Conservation (phyloP, 208 protist genomes). For the Leishmania major region DNA sequence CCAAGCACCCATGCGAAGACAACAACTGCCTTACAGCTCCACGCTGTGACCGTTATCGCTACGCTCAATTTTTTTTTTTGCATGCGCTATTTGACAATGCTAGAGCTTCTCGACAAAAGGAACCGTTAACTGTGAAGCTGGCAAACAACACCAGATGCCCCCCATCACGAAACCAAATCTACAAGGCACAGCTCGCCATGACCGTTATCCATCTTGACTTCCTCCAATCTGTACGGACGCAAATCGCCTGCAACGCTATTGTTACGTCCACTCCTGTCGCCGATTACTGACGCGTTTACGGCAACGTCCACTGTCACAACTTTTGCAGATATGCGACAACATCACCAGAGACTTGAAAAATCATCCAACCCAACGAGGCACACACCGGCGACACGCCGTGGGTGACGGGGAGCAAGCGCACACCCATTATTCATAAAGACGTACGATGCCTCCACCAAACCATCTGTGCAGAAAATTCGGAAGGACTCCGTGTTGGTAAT, state of each 20-base stretch:
- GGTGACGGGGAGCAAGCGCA: constrained; percentile 35
- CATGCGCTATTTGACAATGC: constrained; percentile 21
- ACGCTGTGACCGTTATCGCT: constrained; percentile 7
- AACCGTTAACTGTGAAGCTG: constrained; percentile 33
- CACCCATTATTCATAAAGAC: constrained; percentile 34
- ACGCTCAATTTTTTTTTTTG: constrained; percentile 15
- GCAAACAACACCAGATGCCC: constrained; percentile 26
- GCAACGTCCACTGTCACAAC: constrained; percentile 20
- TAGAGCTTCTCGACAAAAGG: constrained; percentile 30
- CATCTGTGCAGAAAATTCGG: constrained; percentile 22
- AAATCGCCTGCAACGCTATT: constrained; percentile 38
- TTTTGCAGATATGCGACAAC: constrained; percentile 26
- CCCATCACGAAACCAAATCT: constrained; percentile 27
- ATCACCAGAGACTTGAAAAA: constrained; percentile 30
- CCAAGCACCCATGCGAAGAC: background rate
- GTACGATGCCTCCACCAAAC: constrained; percentile 20
- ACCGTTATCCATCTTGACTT: constrained; percentile 12
- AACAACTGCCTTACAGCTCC: constrained; percentile 12
- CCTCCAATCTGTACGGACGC: constrained; percentile 18
- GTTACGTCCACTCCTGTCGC: constrained; percentile 34
- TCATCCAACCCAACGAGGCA: constrained; percentile 30
- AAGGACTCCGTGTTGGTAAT: constrained; percentile 22
- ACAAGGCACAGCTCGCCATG: constrained; percentile 25
- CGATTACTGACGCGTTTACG: constrained; percentile 10
- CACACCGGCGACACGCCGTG: constrained; percentile 23